These are phyloP conservation scores for Candida krabiensis DNA, from an alignment of 805 yeast genomes.

Conservation along the genomic window DNA sequence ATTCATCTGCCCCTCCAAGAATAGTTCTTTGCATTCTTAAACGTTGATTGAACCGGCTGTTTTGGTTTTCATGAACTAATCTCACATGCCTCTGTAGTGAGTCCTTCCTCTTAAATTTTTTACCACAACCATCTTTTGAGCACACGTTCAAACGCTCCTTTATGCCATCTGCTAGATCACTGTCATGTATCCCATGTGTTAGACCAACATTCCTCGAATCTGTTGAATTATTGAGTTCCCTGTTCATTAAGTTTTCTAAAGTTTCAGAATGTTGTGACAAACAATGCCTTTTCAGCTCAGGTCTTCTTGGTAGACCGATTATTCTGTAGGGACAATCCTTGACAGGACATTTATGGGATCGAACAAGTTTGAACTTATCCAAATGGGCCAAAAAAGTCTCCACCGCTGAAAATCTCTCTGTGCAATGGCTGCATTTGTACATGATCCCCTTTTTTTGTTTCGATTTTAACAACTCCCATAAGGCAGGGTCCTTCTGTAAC, in stretches of 20 bases:
- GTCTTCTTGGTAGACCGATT: slow-evolving; percentile 47
- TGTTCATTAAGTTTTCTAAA: slow-evolving; percentile 10
- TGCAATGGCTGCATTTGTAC: slow-evolving; percentile 49
- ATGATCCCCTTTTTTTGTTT: slow-evolving; percentile 37
- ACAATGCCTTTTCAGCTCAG: slow-evolving; percentile 51
- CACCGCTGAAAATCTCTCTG: slow-evolving; percentile 37
- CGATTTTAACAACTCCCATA: slow-evolving; percentile 17
- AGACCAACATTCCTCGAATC: slow-evolving; percentile 1
- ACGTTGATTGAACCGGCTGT: slow-evolving; percentile 40
- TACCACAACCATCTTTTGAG: slow-evolving; percentile 38
- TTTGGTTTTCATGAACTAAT: slow-evolving; percentile 48
- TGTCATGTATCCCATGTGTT: not conserved
- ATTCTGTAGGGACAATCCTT: slow-evolving; percentile 48
- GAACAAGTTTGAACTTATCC: slow-evolving; percentile 38
- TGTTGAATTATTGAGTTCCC: slow-evolving; percentile 7
- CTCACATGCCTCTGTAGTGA: slow-evolving; percentile 52
- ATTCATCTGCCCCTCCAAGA: slow-evolving; percentile 15
- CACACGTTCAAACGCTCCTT: slow-evolving; percentile 20
- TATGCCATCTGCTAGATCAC: not conserved
- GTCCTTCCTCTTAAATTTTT: slow-evolving; percentile 51
- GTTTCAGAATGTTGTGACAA: slow-evolving; percentile 42
- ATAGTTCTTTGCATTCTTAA: slow-evolving; percentile 23
- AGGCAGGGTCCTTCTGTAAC: slow-evolving; percentile 28
- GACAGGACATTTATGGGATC: slow-evolving; percentile 47
- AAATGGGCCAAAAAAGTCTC: slow-evolving; percentile 35